phyloP scores from a whole-genome alignment of 805 yeast species.

The Candida oleophila region DNA sequence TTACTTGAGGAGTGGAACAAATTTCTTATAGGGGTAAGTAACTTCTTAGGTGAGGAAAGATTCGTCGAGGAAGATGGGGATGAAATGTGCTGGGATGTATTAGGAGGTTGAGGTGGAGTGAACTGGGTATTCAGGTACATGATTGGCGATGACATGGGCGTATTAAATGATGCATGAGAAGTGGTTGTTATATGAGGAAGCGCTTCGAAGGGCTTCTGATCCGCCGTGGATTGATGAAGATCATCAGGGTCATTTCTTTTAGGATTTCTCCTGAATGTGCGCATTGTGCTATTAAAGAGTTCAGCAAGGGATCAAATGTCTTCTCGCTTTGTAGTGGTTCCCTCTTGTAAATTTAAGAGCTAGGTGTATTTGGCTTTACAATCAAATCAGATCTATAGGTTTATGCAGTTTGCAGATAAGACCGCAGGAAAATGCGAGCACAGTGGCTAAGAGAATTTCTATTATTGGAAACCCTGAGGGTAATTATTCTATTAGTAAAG shows the following conservation, averaged over 20 bases:
- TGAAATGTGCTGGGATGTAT: neutral
- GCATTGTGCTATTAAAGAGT: neutral
- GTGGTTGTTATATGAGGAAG: neutral
- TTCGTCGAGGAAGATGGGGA: conserved; percentile 1
- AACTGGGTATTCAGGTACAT: conserved; percentile 15
- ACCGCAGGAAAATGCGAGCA: neutral
- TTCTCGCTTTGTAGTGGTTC: too few relatives aligned
- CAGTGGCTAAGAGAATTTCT: neutral
- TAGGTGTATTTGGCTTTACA: neutral
- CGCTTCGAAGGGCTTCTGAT: neutral
- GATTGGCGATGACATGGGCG: conserved; percentile 22
- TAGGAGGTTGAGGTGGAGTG: conserved; percentile 17
- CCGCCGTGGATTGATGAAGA: neutral
- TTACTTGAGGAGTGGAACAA: conserved; percentile 22
- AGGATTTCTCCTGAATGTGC: conserved; percentile 4
- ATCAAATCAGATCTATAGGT: neutral
- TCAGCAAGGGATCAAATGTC: too few relatives aligned
- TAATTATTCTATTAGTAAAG: too few relatives aligned
- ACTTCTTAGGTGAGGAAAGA: conserved; percentile 33
- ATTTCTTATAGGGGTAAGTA: conserved; percentile 36
- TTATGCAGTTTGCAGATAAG: neutral
- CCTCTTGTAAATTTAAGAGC: too few relatives aligned
- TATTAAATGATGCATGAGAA: conserved; percentile 4
- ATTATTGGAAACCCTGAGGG: neutral
- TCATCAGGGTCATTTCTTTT: conserved; percentile 1